These are phyloP conservation scores for Neolecta irregularis DNA, from an alignment of 1,139 yeast species.

Conservation along the genomic window DNA sequence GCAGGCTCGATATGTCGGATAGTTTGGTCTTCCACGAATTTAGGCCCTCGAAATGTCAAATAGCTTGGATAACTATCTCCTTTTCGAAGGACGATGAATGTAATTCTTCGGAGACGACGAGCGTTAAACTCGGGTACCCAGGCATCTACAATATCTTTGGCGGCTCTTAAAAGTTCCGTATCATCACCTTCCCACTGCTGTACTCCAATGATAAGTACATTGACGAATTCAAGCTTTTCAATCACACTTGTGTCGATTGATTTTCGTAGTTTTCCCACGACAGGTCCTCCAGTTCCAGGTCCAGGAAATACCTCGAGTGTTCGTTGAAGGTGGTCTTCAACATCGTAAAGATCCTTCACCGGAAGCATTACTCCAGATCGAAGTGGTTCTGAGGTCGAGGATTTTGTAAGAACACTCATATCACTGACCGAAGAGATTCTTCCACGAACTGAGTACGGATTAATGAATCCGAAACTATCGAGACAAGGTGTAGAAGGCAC, in stretches of 20 bases:
- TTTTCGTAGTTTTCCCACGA: conserved; percentile 30
- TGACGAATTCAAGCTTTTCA: conserved; percentile 34
- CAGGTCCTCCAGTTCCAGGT: conserved; percentile 26
- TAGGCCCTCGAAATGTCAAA: conserved; percentile 84
- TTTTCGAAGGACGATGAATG: conserved; percentile 72
- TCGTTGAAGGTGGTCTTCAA: conserved; percentile 63
- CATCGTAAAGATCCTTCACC: conserved; percentile 70
- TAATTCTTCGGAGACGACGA: conserved; percentile 74
- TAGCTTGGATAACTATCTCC: conserved; percentile 86
- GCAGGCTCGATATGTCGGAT: conserved; percentile 98
- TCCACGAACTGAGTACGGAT: conserved; percentile 13
- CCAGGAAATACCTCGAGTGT: conserved; percentile 58
- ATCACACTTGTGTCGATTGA: conserved; percentile 16
- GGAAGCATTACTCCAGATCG: conserved; percentile 85
- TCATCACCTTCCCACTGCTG: too few species aligned
- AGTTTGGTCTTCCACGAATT: conserved; percentile 45
- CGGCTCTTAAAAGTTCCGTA: too few species aligned
- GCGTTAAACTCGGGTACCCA: too few species aligned
- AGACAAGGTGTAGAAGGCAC: conserved; percentile 7
- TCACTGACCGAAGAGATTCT: conserved; percentile 90
- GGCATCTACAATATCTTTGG: too few species aligned
- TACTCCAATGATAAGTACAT: conserved; percentile 69
- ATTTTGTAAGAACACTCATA: conserved; percentile 66
- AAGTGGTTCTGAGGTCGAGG: conserved; percentile 39
- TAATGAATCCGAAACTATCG: conserved; percentile 15